Evolutionary conservation across 2,329 filamentous ascomycete genomes (phyloP).

Genomic region (Lasiodiplodia theobromae): DNA sequence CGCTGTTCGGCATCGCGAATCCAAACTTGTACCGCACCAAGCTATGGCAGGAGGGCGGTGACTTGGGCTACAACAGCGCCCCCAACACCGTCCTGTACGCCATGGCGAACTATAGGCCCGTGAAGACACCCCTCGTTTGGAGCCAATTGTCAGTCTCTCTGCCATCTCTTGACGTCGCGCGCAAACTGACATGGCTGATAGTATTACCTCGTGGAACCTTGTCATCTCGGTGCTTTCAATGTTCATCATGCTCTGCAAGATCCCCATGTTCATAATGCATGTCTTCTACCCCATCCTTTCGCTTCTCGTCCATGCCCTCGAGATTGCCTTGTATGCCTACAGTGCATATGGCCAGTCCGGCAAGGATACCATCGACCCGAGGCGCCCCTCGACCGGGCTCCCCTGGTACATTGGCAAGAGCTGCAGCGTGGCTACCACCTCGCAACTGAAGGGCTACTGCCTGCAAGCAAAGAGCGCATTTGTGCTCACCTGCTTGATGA

Average conservation of each 20-base stretch:
- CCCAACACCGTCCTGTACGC: slow-evolving; percentile 74
- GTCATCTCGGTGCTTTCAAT: slow-evolving; percentile 77
- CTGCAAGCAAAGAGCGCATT: slow-evolving; percentile 72
- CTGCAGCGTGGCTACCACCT: slow-evolving; percentile 67
- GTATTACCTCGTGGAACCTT: slow-evolving; percentile 77
- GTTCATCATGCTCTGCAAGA: slow-evolving; percentile 77
- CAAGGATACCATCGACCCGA: slow-evolving; percentile 73
- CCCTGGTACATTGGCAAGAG: slow-evolving; percentile 79
- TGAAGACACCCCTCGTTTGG: slow-evolving; percentile 74
- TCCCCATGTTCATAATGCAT: slow-evolving; percentile 73
- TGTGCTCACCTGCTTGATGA: slow-evolving; percentile 69
- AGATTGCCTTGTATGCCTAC: slow-evolving; percentile 69
- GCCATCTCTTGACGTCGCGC: background rate
- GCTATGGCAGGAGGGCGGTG: slow-evolving; percentile 75
- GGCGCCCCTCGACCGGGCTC: slow-evolving; percentile 65
- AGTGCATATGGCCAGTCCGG: slow-evolving; percentile 75
- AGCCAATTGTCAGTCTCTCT: slow-evolving; percentile 67
- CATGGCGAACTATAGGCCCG: slow-evolving; percentile 72
- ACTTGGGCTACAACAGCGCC: slow-evolving; percentile 76
- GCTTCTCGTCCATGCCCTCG: slow-evolving; percentile 62
- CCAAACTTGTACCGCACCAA: slow-evolving; percentile 75
- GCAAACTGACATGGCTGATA: slow-evolving; percentile 44
- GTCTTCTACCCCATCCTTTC: slow-evolving; percentile 73
- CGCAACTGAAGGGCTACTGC: slow-evolving; percentile 65
- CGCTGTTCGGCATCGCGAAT: slow-evolving; percentile 75